Conservation (phyloP, 176 grass and related monocot genomes). For the Dactylis glomerata region DNA sequence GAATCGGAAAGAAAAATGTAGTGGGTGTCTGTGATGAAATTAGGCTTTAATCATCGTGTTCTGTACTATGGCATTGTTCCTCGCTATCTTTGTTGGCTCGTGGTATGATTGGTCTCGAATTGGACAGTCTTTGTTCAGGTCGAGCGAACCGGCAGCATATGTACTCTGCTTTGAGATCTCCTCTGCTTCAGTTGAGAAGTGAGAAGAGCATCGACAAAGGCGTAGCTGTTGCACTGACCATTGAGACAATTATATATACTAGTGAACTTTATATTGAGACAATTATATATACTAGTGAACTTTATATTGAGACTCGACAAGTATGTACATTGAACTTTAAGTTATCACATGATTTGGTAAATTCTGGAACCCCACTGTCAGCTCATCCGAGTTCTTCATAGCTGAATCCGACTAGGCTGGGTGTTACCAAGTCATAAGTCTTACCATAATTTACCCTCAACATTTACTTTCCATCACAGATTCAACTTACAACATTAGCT, state of each 20-base stretch:
- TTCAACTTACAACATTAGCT: too few relatives aligned
- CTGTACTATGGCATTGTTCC: background rate
- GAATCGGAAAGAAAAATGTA: background rate
- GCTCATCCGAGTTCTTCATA: too few relatives aligned
- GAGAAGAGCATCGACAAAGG: background rate
- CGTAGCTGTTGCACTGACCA: background rate
- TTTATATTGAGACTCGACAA: too few relatives aligned
- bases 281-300: too few relatives aligned
- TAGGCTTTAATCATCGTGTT: background rate
- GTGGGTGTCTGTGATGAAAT: background rate
- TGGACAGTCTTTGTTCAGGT: background rate
- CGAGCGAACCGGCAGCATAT: background rate
- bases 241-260: background rate
- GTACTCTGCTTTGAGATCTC: background rate
- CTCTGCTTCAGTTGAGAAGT: background rate
- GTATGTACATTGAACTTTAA: too few relatives aligned
- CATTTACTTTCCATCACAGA: too few relatives aligned
- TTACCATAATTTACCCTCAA: too few relatives aligned
- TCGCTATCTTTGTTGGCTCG: background rate
- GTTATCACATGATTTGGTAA: too few relatives aligned
- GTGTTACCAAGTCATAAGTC: too few relatives aligned
- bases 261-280: too few relatives aligned
- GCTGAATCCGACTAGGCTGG: too few relatives aligned
- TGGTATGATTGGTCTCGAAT: background rate
- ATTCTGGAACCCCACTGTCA: too few relatives aligned